A percentile compares a stretch with the other conserved stretches of the same genome.
Conservation (phyloP, 495 filamentous ascomycete genomes). For the Hyaloscypha bicolor region DNA sequence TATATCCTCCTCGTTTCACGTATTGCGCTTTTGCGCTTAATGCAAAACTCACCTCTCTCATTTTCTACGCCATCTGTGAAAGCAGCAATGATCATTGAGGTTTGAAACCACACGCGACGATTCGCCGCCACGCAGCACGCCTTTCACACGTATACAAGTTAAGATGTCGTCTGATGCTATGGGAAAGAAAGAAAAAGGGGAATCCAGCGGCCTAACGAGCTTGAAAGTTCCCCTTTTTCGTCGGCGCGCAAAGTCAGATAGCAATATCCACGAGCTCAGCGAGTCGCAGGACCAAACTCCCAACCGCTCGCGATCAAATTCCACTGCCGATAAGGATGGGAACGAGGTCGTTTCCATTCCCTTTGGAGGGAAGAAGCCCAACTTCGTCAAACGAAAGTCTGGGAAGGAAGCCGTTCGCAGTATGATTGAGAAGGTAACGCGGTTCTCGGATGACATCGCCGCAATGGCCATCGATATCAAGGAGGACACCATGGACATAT, state of each 20-base stretch:
- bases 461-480: neutral
- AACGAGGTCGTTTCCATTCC: neutral
- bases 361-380: neutral
- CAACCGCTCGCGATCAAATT: neutral
- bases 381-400: neutral
- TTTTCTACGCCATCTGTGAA: neutral
- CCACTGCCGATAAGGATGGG: neutral
- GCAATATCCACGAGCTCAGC: neutral
- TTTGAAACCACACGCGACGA: neutral
- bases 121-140: neutral
- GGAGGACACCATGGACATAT: neutral
- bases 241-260: neutral
- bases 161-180: neutral
- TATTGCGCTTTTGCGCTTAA: no score
- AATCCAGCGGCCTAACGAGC: neutral
- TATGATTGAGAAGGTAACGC: neutral
- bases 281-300: neutral
- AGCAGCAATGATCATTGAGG: neutral
- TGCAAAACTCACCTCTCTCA: no score
- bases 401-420: neutral
- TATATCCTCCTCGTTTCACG: no score
- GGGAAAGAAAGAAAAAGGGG: neutral
- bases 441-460: neutral
- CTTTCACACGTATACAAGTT: neutral
- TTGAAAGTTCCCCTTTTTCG: no score